These are phyloP conservation scores for Chrysoporthe deuterocubensis DNA, from an alignment of 2,329 filamentous ascomycete species.

Conservation along the genomic window DNA sequence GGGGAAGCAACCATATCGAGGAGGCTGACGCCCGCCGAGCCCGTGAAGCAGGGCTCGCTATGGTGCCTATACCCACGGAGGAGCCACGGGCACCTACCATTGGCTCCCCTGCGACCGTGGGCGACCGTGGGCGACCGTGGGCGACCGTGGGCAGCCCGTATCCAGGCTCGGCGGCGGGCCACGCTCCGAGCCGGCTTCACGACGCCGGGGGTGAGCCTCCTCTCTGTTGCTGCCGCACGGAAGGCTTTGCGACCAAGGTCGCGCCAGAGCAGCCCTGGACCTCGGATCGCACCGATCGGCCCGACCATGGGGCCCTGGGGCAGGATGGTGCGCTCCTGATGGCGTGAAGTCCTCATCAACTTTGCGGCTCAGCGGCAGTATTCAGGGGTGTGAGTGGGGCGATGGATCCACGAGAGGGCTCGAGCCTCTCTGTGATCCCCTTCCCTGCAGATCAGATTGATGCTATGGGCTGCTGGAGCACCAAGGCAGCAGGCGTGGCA, in stretches of 20 bases:
- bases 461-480: not conserved
- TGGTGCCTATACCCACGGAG: too few species aligned
- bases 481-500: not conserved
- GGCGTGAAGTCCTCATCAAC: conserved; percentile 16
- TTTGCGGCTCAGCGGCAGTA: conserved; percentile 25
- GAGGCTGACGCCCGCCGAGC: too few species aligned
- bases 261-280: not conserved
- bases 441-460: conserved; percentile 20
- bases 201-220: not conserved
- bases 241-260: not conserved
- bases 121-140: too few species aligned
- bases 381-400: conserved; percentile 25
- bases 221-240: not conserved
- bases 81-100: too few species aligned
- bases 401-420: conserved; percentile 24
- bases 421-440: conserved; percentile 20
- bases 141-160: too few species aligned
- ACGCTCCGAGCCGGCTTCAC: not conserved
- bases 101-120: too few species aligned
- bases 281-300: not conserved
- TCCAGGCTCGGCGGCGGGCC: too few species aligned
- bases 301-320: not conserved
- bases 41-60: too few species aligned
- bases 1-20: too few species aligned
- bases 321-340: not conserved